Evolutionary conservation across 768 basidiomycete genomes (phyloP), one percentile per base, ranked within the genome.

Genomic region (Suillus cothurnatus): DNA sequence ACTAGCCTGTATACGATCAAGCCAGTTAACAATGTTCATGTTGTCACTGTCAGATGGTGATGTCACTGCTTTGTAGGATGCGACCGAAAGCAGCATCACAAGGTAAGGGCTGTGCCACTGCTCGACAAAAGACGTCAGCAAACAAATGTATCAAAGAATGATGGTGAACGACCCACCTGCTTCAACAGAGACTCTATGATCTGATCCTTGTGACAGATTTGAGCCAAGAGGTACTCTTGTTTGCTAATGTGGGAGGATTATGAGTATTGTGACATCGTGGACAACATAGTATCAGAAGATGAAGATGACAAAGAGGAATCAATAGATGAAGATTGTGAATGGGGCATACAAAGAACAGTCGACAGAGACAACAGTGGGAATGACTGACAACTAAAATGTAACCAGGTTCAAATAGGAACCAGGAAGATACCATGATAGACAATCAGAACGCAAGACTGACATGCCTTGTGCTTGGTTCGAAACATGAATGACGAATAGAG

Each of bases 171-270:
- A 74, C 81, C 17, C 39, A 88, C 92, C 81, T 94, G 92, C 73
- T 93, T 93, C 68, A 95, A 83, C 17, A 94, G 85, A 17, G 88
- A 90, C 67, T 93, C 91, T 69, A 95, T 94, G 69, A 94, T 90
- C 23, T 86, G 82, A 78, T 95, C 93, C 79, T 95, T 95, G 79
- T 95, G 93, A 62, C 89, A 85, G 68, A 95, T 89, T 73, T 94
- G 91, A 6, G 92, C 91, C 31, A 94, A 85, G 21, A 95, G 81
- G 72, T 93, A 93, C 71, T 94, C 93, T 64, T 92, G 87, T 80
- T 94, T 94, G 73, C 93, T 95, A 70, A 79, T 52, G 61, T 68
- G 47, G 76, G 71, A 49, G 72, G 58, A 9, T 72, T 73, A 67
- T 73, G 75, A 69, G 74, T 68, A 65, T 50, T 58, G 34, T 6